Evolutionary conservation across 1,284 basidiomycete genomes (phyloP), one percentile per base, ranked within the genome.

Genomic region (Schizopora paradoxa): DNA sequence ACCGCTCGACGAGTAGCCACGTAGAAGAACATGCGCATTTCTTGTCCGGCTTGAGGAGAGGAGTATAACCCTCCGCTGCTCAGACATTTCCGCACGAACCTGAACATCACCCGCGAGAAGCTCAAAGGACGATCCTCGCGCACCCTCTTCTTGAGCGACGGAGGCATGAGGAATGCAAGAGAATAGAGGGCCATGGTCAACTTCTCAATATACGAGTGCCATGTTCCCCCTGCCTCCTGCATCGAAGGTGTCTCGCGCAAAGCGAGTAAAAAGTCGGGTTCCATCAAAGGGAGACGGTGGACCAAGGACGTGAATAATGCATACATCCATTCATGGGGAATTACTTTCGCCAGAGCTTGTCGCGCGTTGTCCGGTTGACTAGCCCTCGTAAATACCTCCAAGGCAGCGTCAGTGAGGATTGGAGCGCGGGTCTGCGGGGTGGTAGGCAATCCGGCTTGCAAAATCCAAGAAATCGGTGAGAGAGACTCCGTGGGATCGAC

Each of bases 361-460:
- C 95, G 85, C 60, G 93, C 96, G 31, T 70, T 66, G 63, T 99
- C 94, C 5, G 73, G 68, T 41, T 87, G 80, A 21, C 81, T 77
- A 45, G 96, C 66, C 34, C 82, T 76, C 10, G 86, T 84, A 56
- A 95, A 86, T 1, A 84, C 82, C 53, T 96, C 90, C 42, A 97
- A 69, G 6, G 92, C 90, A 28, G 80, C 63, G 53, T 92, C 90
- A 27, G 82, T 71, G 45, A 86, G 69, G 36, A 73, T 65, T 0
- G 86, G 79, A 21, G 80, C 79, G 54, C 68, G 74, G 44, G 72
- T 58, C 31, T 66, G 66, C 14, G 65, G 62, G 43, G 58, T 64
- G 16, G 67, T 63, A 16, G 68, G 65, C 10, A 68, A 54, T 5
- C 78, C 78, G 38, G 64, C 62, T 29, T 76, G 65, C 51, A 82